Evolutionary conservation across 1,284 basidiomycete genomes (phyloP).

Genomic region (Fomitopsis palustris): DNA sequence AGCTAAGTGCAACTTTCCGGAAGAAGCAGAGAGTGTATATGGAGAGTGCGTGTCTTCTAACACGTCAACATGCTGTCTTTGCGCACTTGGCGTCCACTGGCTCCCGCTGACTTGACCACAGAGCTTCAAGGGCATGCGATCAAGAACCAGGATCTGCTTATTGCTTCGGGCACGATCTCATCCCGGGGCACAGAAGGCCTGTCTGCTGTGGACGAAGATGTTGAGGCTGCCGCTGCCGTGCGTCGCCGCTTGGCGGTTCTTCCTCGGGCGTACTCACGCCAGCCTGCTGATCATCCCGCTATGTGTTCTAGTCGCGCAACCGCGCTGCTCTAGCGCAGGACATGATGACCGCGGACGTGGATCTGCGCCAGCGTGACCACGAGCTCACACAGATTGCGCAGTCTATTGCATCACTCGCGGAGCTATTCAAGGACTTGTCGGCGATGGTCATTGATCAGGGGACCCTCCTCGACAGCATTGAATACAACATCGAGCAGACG

Average conservation of each 20-base stretch:
- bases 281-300: conserved; percentile 11
- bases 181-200: conserved; percentile 77
- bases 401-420: conserved; percentile 88
- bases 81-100: conserved; percentile 14
- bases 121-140: conserved; percentile 92
- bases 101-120: conserved; percentile 29
- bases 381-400: conserved; percentile 92
- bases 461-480: conserved; percentile 92
- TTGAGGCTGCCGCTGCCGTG: conserved; percentile 70
- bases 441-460: conserved; percentile 97
- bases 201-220: conserved; percentile 82
- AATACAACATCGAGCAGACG: conserved; percentile 97
- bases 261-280: conserved; percentile 20
- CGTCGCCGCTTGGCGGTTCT: conserved; percentile 26
- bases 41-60: conserved; percentile 71
- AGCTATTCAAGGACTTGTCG: conserved; percentile 94
- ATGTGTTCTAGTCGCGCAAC: conserved; percentile 30
- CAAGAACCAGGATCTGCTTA: conserved; percentile 88
- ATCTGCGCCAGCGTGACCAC: conserved; percentile 65
- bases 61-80: conserved; percentile 14
- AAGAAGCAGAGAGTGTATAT: conserved; percentile 98
- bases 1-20: conserved; percentile 88
- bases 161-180: conserved; percentile 83
- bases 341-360: conserved; percentile 38
- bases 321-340: conserved; percentile 34